Conservation (phyloP, 495 filamentous ascomycete genomes). For the Podospora pseudocomata region DNA sequence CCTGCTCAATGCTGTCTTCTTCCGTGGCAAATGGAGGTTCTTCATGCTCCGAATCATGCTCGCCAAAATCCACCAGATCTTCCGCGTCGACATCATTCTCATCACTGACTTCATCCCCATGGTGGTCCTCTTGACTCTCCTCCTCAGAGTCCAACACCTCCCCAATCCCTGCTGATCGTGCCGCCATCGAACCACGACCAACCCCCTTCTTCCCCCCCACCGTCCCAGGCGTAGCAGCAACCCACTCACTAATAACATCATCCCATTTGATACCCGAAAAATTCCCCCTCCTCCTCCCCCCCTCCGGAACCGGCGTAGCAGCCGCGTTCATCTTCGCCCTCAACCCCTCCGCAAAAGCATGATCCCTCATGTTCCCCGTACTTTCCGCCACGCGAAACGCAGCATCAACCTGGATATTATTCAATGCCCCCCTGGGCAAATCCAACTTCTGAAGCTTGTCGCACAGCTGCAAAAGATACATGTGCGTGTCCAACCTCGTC, state of each 20-base stretch:
- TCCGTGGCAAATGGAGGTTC: background rate
- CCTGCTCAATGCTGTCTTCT: background rate
- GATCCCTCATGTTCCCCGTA: conserved; percentile 42
- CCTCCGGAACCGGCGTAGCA: conserved; percentile 8
- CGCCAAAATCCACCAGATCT: background rate
- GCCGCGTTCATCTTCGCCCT: conserved; percentile 7
- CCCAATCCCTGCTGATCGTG: background rate
- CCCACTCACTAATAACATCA: conserved; percentile 55
- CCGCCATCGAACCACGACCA: background rate
- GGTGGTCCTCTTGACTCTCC: conserved; percentile 5
- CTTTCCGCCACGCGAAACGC: conserved; percentile 43
- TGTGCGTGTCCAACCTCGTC: conserved; percentile 11
- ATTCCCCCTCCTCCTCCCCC: background rate
- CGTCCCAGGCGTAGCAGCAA: conserved; percentile 26
- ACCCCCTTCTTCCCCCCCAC: background rate
- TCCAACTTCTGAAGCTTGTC: conserved; percentile 26
- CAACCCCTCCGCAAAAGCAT: conserved; percentile 42
- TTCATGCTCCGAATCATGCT: background rate
- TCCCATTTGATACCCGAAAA: conserved; percentile 48
- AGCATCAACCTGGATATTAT: conserved; percentile 26
- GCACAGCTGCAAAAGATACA: conserved; percentile 24
- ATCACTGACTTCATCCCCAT: conserved; percentile 2
- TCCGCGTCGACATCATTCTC: background rate
- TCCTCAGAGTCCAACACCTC: background rate
- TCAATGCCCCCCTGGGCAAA: conserved; percentile 18